Evolutionary conservation across 139 green algal species (phyloP).

Genomic region (Picochlorum sp.): DNA sequence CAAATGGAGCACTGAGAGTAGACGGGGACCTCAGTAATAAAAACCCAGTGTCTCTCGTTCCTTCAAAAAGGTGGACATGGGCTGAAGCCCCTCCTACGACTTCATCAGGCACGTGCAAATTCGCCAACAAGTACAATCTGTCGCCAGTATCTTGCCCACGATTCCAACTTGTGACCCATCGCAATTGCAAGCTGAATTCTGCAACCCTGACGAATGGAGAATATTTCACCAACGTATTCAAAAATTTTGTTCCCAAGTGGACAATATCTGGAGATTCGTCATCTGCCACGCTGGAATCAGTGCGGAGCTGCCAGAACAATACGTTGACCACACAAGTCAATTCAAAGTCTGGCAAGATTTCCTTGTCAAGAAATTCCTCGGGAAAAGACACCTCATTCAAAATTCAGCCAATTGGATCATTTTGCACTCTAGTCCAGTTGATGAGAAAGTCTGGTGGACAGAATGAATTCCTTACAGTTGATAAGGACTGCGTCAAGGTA

Average conservation of each 20-base stretch:
- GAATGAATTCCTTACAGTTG: not conserved
- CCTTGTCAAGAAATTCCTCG: not conserved
- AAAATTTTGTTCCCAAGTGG: not conserved
- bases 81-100: not conserved
- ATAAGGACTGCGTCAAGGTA: not conserved
- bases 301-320: not conserved
- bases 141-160: not conserved
- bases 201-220: not conserved
- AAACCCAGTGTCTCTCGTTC: not conserved
- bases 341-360: not conserved
- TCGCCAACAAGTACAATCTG: not conserved
- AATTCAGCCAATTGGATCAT: not conserved
- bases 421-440: not conserved
- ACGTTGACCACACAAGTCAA: not conserved
- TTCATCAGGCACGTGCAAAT: not conserved
- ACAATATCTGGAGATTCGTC: conserved; percentile 1
- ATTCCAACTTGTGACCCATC: not conserved
- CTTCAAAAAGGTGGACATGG: not conserved
- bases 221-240: not conserved
- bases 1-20: not conserved
- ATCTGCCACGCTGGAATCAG: not conserved
- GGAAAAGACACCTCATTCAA: not conserved
- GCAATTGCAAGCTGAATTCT: not conserved
- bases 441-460: not conserved
- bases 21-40: not conserved